A percentile compares a stretch with the other conserved stretches of the same genome.
These are phyloP conservation scores for Hypericum androsaemum DNA, from an alignment of 345 rosid genomes.

Conservation along the genomic window DNA sequence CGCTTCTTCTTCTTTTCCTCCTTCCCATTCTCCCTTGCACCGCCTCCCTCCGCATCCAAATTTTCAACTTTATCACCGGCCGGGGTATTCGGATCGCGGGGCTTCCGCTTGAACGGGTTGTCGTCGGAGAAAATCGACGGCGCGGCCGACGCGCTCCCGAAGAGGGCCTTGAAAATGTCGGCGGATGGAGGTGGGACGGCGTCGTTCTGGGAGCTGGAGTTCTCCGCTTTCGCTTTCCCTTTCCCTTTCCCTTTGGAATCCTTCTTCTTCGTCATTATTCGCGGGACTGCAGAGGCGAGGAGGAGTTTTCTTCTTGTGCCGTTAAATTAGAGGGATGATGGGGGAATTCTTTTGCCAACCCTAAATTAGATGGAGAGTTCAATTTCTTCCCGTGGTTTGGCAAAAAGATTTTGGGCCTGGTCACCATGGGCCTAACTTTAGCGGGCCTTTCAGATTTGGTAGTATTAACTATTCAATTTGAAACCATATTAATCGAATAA, in stretches of 20 bases:
- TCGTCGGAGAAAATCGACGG: slow-evolving; percentile 57
- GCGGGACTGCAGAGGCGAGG: too few species aligned
- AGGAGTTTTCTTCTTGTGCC: too few species aligned
- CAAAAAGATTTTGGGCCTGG: too few species aligned
- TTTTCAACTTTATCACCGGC: slow-evolving; percentile 2
- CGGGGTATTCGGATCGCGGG: slow-evolving; percentile 14
- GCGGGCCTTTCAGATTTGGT: too few species aligned
- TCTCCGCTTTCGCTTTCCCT: slow-evolving; percentile 36
- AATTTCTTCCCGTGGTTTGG: too few species aligned
- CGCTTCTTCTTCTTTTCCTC: slow-evolving; percentile 17
- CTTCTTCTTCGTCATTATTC: background rate
- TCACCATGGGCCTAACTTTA: too few species aligned
- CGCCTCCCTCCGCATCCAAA: slow-evolving; percentile 5
- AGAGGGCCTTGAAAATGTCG: slow-evolving; percentile 34
- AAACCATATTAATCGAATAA: too few species aligned
- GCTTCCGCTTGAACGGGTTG: slow-evolving; percentile 80
- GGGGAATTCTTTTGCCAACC: too few species aligned
- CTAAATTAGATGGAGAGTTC: too few species aligned
- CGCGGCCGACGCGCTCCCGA: slow-evolving; percentile 23
- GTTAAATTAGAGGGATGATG: too few species aligned
- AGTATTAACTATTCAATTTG: too few species aligned
- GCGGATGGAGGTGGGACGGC: slow-evolving; percentile 12
- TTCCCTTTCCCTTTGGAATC: slow-evolving; percentile 1
- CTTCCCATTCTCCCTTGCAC: too few species aligned
- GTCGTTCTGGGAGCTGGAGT: background rate